Base-by-base conservation (phyloP, 2,329 filamentous ascomycete genomes). In the Coleophoma eucalyptorum region DNA sequence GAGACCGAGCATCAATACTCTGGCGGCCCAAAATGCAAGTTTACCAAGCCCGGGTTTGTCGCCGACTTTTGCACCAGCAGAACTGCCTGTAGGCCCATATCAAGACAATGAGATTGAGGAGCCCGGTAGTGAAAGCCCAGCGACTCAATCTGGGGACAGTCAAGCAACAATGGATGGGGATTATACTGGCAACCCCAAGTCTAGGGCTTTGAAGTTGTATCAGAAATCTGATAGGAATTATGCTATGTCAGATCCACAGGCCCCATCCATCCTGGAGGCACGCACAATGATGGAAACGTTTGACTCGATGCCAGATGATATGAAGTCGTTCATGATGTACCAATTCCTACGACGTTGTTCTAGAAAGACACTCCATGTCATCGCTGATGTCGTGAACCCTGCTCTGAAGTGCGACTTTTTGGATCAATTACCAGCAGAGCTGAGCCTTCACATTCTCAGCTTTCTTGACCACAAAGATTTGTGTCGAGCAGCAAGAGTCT, bases 281-380 rank as follows among this genome's bases (percentile, higher is more conserved):
- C 89, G 89, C 7, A 81, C 79, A 15, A 89, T 99, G 77, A 73
- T 99, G 15, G 89, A 96, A 60, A 85, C 86, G 2, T 99, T 97
- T 62, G 93, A 97, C 66, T 81, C 87, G 6, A 88, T 99, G 78
- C 91, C 93, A 2, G 83, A 89, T 42, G 87, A 94, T 62, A 84
- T 99, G 80, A 94, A 99, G 71, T 89, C 88, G 0, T 96, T 96
- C 65, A 86, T 99, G 71, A 96, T 99, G 84, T 97, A 95, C 66
- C 93, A 99, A 65, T 83, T 99, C 50, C 79, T 99, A 21, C 86
- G 90, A 50, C 81, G 94, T 43, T 97, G 92, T 64, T 83, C 90
- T 5, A 88, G 95, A 58, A 87, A 90, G 40, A 96, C 92, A 0
- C 76, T 99, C 5, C 90, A 94, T 63, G 86, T 96, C 49, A 86